Percentiles rank a stretch among this genome's conserved stretches.
phyloP scores from a whole-genome alignment of 805 yeast genomes.

The Candida rishiriensis region DNA sequence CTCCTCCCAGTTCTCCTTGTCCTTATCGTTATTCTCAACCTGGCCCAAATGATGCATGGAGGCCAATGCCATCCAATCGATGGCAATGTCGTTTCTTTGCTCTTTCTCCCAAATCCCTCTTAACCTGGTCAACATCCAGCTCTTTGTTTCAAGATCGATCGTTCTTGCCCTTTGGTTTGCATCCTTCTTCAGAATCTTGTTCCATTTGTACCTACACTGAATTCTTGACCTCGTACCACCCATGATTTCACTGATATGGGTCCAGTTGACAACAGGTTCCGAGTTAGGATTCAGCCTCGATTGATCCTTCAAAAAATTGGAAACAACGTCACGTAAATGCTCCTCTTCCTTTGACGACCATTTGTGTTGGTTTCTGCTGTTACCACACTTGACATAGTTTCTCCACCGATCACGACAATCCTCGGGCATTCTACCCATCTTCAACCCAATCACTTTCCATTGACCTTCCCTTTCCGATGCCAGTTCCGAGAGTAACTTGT shows the following conservation, averaged over 20 bases:
- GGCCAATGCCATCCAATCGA: slow-evolving; percentile 55
- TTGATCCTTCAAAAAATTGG: slow-evolving; percentile 40
- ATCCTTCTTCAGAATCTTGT: slow-evolving; percentile 65
- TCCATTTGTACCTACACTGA: slow-evolving; percentile 96
- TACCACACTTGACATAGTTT: slow-evolving; percentile 90
- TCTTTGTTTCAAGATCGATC: slow-evolving; percentile 43
- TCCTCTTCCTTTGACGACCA: slow-evolving; percentile 85
- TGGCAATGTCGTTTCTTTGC: slow-evolving; percentile 29
- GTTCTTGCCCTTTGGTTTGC: slow-evolving; percentile 39
- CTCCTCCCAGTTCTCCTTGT: neutral
- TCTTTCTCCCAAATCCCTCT: slow-evolving; percentile 39
- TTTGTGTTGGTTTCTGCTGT: slow-evolving; percentile 65
- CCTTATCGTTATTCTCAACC: slow-evolving; percentile 27
- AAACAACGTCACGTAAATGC: slow-evolving; percentile 50
- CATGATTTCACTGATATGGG: slow-evolving; percentile 84
- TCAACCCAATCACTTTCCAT: slow-evolving; percentile 82
- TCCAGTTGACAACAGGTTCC: slow-evolving; percentile 73
- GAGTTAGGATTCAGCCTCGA: slow-evolving; percentile 22
- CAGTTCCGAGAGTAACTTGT: slow-evolving; percentile 55
- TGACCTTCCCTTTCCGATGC: slow-evolving; percentile 70
- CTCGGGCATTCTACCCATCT: slow-evolving; percentile 91
- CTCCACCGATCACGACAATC: slow-evolving; percentile 97
- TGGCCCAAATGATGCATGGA: too few species aligned
- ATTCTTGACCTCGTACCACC: slow-evolving; percentile 85
- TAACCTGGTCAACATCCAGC: slow-evolving; percentile 45